Evolutionary conservation across 2,329 filamentous ascomycete genomes (phyloP).

Genomic region (Venturiaceae sp.): DNA sequence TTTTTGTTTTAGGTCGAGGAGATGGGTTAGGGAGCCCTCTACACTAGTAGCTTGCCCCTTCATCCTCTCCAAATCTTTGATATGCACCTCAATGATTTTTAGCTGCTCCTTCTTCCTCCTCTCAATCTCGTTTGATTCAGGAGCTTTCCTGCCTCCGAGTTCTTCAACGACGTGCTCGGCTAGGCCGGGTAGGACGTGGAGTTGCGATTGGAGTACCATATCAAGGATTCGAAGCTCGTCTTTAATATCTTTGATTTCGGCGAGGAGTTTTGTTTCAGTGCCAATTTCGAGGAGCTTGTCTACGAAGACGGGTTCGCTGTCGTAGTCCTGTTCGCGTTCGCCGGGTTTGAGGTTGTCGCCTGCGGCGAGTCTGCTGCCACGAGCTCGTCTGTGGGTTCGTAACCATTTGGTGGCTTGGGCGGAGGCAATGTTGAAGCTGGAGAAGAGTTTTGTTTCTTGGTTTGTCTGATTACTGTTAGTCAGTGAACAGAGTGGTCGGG

Average conservation of each 20-base stretch:
- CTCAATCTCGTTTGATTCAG: conserved; percentile 36
- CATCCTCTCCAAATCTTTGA: conserved; percentile 54
- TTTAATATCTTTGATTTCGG: conserved; percentile 57
- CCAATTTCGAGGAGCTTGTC: conserved; percentile 50
- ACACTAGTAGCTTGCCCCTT: conserved; percentile 51
- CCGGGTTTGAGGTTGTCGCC: conserved; percentile 19
- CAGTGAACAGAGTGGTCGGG: too few relatives aligned
- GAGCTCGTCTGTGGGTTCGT: conserved; percentile 30
- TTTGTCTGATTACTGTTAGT: conserved; percentile 3
- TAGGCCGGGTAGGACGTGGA: conserved; percentile 37
- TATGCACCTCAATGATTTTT: conserved; percentile 46
- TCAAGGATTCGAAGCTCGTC: conserved; percentile 57
- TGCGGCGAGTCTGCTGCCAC: conserved; percentile 14
- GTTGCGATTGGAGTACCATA: conserved; percentile 42
- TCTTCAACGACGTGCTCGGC: conserved; percentile 29
- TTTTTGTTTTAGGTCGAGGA: conserved; percentile 60
- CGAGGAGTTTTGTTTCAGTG: conserved; percentile 49
- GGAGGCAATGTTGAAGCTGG: conserved; percentile 49
- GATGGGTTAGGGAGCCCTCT: conserved; percentile 49
- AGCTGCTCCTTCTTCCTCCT: conserved; percentile 48
- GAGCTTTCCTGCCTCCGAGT: conserved; percentile 21
- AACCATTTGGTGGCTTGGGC: conserved; percentile 46
- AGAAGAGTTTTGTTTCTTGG: conserved; percentile 47
- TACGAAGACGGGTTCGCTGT: conserved; percentile 34
- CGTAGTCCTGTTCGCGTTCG: conserved; percentile 19